Evolutionary conservation across 2,329 filamentous ascomycete genomes (phyloP), one percentile per base, ranked within the genome.

Genomic region (Verticillium klebahnii): DNA sequence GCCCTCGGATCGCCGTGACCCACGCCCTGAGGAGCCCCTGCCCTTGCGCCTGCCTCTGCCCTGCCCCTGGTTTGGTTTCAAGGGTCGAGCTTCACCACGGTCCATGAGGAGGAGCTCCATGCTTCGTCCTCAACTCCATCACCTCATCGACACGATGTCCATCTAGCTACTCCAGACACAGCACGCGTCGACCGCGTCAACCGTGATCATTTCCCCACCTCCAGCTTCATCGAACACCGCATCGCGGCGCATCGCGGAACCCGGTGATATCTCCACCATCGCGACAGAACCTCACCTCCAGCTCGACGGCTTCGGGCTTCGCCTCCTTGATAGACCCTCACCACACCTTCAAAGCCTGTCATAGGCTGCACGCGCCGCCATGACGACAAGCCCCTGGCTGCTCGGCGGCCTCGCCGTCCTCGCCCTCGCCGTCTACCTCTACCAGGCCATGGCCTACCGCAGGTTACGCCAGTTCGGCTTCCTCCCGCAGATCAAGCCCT

Each of bases 401-500:
- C 15, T 65, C 15, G 36, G 60, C 39, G 58, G 61, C 17, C 17
- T 64, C 11, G 64, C 60, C 36, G 52, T 61, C 8, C 34, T 56
- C 1, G 62, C 58, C 19, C 34, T 62, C 29, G 29, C 60, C 12
- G 8, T 64, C 1, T 62, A 65, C 19, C 25, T 65, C 4, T 62
- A 64, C 9, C 58, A 34, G 1, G 56, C 56, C 3, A 11, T 65
- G 19, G 45, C 25, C 4, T 65, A 65, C 6, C 64, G 60, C 54
- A 58, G 64, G 12, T 50, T 64, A 31, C 63, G 62, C 19, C 64
- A 65, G 25, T 61, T 57, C 12, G 64, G 56, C 12, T 39, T 61
- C 19, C 58, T 60, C 2, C 64, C 64, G 12, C 64, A 62, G 39
- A 14, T 62, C 15, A 59, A 61, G 45, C 62, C 64, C n/a, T 62